Evolutionary conservation across 768 basidiomycete genomes (phyloP), one percentile per base, ranked within the genome.

Genomic region (Neoboletus brunneissimus): DNA sequence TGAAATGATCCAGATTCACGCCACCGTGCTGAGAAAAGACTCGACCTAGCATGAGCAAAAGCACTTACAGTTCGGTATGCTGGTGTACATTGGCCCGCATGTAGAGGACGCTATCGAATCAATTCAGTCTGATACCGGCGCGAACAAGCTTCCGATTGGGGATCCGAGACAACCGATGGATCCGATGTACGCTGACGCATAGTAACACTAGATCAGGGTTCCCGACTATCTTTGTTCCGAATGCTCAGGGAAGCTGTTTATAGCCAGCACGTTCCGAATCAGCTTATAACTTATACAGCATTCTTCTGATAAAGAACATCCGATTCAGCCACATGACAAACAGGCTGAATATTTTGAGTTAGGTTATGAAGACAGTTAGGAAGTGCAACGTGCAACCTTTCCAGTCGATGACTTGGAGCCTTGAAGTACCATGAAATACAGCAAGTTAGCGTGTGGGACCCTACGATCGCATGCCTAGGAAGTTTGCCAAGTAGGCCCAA

Each of bases 241-340:
- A 42, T 35, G 52, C 55, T 62, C 58, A 67, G 49, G 56, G 61
- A 59, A 54, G 46, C 65, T 67, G 57, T 48, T 55, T 68, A 68
- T 68, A 56, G 58, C 34, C 62, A 61, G 59, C 23, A 20, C 25
- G 55, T 50, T 31, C 63, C 62, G 62, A 53, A 59, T 67, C 65
- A 56, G 23, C 48, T 16, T 40, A 47, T 37, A 44, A 49, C 55
- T 46, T 54, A 16, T 60, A 48, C 48, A 55, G 57, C 48, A 41
- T 49, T 27, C 45, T 62, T 67, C 66, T 64, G 71, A 71, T 72
- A 72, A 64, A 60, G 60, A 56, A 58, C 31, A 15, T 57, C 59
- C 55, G 53, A 56, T 50, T 16, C 55, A 59, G 69, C 71, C 69
- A 71, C 61, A 72, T 72, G 62, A 68, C 61, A 66, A 70, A 64